phyloP scores from a whole-genome alignment of 495 filamentous ascomycete genomes.

The Oidiodendron maius region DNA sequence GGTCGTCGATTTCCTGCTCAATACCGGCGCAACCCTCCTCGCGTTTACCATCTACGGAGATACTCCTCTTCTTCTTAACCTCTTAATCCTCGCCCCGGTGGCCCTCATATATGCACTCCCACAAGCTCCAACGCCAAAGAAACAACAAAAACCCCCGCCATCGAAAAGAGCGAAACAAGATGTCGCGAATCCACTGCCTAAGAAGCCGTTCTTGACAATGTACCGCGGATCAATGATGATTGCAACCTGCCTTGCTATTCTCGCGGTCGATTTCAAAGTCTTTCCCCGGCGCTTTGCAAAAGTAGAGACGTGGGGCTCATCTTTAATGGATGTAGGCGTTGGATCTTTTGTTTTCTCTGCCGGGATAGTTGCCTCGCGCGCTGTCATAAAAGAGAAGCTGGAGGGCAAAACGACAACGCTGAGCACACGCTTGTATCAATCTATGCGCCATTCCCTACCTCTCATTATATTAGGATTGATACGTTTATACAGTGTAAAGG shows the following conservation, averaged over 20 bases:
- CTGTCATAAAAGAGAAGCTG: slow-evolving; percentile 68
- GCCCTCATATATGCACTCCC: slow-evolving; percentile 15
- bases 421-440: slow-evolving; percentile 46
- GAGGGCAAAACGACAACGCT: slow-evolving; percentile 42
- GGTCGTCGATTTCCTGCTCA: slow-evolving; percentile 78
- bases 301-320: slow-evolving; percentile 97
- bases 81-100: slow-evolving; percentile 62
- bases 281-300: slow-evolving; percentile 96
- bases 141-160: slow-evolving; percentile 41
- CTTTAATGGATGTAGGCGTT: slow-evolving; percentile 95
- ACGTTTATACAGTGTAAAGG: slow-evolving; percentile 84
- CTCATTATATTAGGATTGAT: slow-evolving; percentile 75
- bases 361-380: slow-evolving; percentile 84
- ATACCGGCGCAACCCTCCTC: slow-evolving; percentile 73
- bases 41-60: slow-evolving; percentile 82
- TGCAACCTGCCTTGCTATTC: slow-evolving; percentile 85
- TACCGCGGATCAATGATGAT: slow-evolving; percentile 91
- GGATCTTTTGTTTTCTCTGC: slow-evolving; percentile 96
- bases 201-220: slow-evolving; percentile 84
- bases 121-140: slow-evolving; percentile 32
- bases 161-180: slow-evolving; percentile 29
- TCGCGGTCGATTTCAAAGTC: slow-evolving; percentile 92
- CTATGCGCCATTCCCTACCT: slow-evolving; percentile 76
- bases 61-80: slow-evolving; percentile 66
- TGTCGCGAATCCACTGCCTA: slow-evolving; percentile 53